Evolutionary conservation across 805 yeast species (phyloP).

Genomic region (Clavispora phyllophila): DNA sequence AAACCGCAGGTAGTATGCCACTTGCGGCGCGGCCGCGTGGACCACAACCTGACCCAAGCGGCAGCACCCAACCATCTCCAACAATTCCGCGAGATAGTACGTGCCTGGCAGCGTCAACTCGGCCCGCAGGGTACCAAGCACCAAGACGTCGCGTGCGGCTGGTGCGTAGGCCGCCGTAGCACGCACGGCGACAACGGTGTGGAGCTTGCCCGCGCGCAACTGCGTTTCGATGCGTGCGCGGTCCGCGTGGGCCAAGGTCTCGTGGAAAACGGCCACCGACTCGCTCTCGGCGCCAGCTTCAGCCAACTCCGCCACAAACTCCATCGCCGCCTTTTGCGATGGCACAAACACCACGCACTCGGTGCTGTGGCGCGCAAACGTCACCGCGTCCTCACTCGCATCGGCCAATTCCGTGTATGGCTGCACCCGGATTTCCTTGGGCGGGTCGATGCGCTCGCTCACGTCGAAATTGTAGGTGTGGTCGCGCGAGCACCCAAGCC

Average conservation of each 20-base stretch:
- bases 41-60: slow-evolving; percentile 40
- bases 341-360: slow-evolving; percentile 48
- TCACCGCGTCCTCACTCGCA: slow-evolving; percentile 24
- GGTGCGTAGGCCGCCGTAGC: slow-evolving; percentile 53
- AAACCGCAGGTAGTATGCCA: slow-evolving; percentile 66
- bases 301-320: background rate
- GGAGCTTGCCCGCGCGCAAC: slow-evolving; percentile 45
- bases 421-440: slow-evolving; percentile 54
- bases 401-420: slow-evolving; percentile 39
- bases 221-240: slow-evolving; percentile 49
- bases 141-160: slow-evolving; percentile 47
- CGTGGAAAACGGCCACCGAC: slow-evolving; percentile 53
- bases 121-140: slow-evolving; percentile 65
- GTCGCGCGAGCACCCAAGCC: slow-evolving; percentile 70
- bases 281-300: slow-evolving; percentile 37
- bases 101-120: slow-evolving; percentile 39
- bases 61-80: slow-evolving; percentile 57
- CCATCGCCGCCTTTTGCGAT: slow-evolving; percentile 30
- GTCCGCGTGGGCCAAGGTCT: slow-evolving; percentile 55
- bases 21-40: slow-evolving; percentile 50
- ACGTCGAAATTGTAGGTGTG: slow-evolving; percentile 70
- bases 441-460: slow-evolving; percentile 48
- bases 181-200: slow-evolving; percentile 55
- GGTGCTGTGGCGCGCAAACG: background rate
- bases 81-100: slow-evolving; percentile 58